Base-by-base conservation (phyloP, 495 filamentous ascomycete genomes). In the Penicillium nucicola region DNA sequence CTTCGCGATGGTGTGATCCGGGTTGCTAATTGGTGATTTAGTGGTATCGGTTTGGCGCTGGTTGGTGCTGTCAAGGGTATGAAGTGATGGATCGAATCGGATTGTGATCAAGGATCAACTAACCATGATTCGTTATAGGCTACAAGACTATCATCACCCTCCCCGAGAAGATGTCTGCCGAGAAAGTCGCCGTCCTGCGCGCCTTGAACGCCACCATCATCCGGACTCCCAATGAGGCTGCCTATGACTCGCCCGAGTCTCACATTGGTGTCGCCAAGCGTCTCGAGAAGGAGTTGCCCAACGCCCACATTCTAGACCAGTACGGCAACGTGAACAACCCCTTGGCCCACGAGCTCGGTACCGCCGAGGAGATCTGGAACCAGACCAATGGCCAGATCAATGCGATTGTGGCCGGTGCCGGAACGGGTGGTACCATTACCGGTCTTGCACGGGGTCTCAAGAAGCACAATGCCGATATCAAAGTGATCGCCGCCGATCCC, bases 141-240 rank as follows among this genome's bases (percentile, higher is more conserved):
- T 98, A 99, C 73, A 93, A 92, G 69, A 93, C 89, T 13, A 97
- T 99, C 69, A 99, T 99, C 62, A 99, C 93, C 1, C 82, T 99
- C 2, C 93, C 93, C 32, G 93, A 99, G 74, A 99, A 99, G 77
- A 99, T 99, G 93, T 96, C 90, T 5, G 83, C 90, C 22, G 93
- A 99, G 71, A 99, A 99, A 67, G 95, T 99, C 11, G 83, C 91
- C 2, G 93, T 99, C 10, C 77, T 99, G 20, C 84, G 89, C 39
- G 92, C 93, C 14, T 80, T 99, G 28, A 93, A 93, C 50, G 92
- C 93, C 18, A 96, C 93, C 57, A 97, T 99, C 64, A 96, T 99
- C 56, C 87, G 93, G 41, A 99, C 93, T 1, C 95, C 93, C 20
- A 97, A 95, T 18, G 88, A 95, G 70, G 93, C 93, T 10, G 93